These are phyloP conservation scores for Rhizopogon vulgaris DNA, from an alignment of 768 basidiomycete species.

Conservation along the genomic window DNA sequence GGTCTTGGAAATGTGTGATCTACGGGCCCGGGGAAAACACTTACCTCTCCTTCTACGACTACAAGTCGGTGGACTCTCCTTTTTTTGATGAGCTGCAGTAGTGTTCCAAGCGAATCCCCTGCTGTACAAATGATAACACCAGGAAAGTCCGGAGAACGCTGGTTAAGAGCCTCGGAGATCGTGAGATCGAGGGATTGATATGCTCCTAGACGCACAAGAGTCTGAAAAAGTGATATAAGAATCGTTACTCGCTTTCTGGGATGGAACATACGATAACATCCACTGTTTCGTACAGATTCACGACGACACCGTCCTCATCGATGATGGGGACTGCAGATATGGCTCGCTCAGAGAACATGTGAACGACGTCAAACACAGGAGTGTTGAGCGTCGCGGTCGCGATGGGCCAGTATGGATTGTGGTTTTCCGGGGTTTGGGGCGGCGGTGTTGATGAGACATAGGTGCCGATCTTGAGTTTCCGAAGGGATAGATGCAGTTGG, in stretches of 20 bases:
- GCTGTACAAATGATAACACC: slow-evolving; percentile 96
- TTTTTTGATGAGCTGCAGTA: slow-evolving; percentile 88
- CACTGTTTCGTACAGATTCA: slow-evolving; percentile 97
- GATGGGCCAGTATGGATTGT: slow-evolving; percentile 82
- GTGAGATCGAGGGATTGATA: slow-evolving; percentile 96
- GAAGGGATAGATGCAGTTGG: slow-evolving; percentile 72
- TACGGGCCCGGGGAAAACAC: slow-evolving; percentile 11
- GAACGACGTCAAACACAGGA: slow-evolving; percentile 95
- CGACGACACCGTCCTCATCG: slow-evolving; percentile 85
- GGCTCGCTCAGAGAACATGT: slow-evolving; percentile 94
- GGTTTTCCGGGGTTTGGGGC: slow-evolving; percentile 36
- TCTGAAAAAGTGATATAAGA: slow-evolving; percentile 41
- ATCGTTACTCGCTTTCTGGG: background rate
- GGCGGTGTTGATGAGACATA: slow-evolving; percentile 61
- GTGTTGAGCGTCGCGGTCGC: slow-evolving; percentile 88
- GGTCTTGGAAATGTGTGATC: background rate
- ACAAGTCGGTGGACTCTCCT: slow-evolving; percentile 91
- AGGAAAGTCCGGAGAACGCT: slow-evolving; percentile 91
- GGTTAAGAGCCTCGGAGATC: slow-evolving; percentile 85
- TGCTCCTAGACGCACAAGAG: slow-evolving; percentile 87
- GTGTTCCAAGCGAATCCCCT: slow-evolving; percentile 83
- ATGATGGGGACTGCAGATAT: slow-evolving; percentile 97
- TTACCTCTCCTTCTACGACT: slow-evolving; percentile 87
- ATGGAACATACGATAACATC: slow-evolving; percentile 77
- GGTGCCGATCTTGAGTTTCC: slow-evolving; percentile 88